Evolutionary conservation across 1,139 yeast species (phyloP).

Genomic region (Kurtzmaniella natalensis): DNA sequence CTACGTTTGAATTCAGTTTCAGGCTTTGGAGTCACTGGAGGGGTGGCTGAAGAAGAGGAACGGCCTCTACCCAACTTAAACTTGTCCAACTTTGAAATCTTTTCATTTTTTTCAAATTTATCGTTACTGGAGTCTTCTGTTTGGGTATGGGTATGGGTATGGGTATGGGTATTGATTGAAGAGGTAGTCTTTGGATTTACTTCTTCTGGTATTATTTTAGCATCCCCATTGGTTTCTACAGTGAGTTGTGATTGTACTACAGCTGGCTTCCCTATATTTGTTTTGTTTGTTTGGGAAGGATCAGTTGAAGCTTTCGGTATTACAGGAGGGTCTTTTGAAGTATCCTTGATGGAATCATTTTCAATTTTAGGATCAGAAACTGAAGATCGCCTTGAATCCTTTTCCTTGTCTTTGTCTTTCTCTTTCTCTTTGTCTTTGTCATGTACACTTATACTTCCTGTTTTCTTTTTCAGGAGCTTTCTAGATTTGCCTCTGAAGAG

Average conservation of each 20-base stretch:
- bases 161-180: not conserved
- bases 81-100: conserved; percentile 19
- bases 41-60: conserved; percentile 28
- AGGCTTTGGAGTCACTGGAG: conserved; percentile 10
- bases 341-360: not conserved
- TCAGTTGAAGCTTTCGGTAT: conserved; percentile 3
- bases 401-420: conserved; percentile 4
- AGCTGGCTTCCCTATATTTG: too few relatives aligned
- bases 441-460: conserved; percentile 2
- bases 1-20: conserved; percentile 10
- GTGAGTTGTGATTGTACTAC: not conserved
- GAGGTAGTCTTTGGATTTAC: not conserved
- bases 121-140: conserved; percentile 9
- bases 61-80: conserved; percentile 22
- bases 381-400: not conserved
- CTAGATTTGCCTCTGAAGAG: conserved; percentile 62
- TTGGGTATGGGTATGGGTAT: conserved; percentile 1
- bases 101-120: conserved; percentile 7
- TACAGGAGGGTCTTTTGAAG: conserved; percentile 3
- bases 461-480: conserved; percentile 43
- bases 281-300: not conserved
- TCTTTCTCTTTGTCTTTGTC: conserved; percentile 9
- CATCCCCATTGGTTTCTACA: not conserved
- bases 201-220: not conserved
- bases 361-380: not conserved